Base-by-base conservation (phyloP, 1,139 yeast genomes). In the Torulaspora globosa region DNA sequence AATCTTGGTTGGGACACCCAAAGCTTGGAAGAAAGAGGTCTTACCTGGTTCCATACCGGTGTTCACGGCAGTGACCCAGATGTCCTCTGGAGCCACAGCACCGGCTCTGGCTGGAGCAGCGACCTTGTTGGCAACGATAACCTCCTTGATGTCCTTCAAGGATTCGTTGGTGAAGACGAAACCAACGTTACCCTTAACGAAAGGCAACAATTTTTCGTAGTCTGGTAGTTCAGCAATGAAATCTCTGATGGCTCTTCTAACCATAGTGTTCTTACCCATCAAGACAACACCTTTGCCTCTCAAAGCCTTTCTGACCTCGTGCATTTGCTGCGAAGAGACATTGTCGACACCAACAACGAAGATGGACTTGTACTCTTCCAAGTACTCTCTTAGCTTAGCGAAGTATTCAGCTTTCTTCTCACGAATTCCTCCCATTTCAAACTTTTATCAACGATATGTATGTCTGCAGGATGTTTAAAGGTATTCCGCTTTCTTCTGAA, bases 41-140 rank as follows among this genome's bases (percentile, higher is more conserved):
- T 92, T 92, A 84, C 97, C 97, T 75, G 99, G 99, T 80, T 92
- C 98, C 96, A 94, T 90, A 85, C 98, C 97, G 67, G 99, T 92
- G 96, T 92, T 94, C 77, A 96, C 95, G 67, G 97, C 97, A 73
- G 95, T 95, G 66, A 92, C 85, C 84, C 82, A 87, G 70, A 92
- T 97, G 70, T 90, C 97, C 72, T 74, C 83, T 74, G 97, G 98
- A 69, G 99, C 97, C 71, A 89, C 72, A 70, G 97, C 98, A 89
- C 98, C 98, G 63, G 98, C 95, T 79, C 90, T 90, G 69, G 99
- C 99, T 75, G 99, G 99, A 69, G 99, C 99, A 70, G 97, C 96
- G 72, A 92, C 97, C 76, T 84, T 92, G 88, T 94, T 92, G 68
- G 86, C 73, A 64, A 84, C 70, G 67, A 92, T 78, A 58, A 76